These are phyloP conservation scores for Przewalskia tangutica DNA, from an alignment of 257 asterid genomes.

Conservation along the genomic window DNA sequence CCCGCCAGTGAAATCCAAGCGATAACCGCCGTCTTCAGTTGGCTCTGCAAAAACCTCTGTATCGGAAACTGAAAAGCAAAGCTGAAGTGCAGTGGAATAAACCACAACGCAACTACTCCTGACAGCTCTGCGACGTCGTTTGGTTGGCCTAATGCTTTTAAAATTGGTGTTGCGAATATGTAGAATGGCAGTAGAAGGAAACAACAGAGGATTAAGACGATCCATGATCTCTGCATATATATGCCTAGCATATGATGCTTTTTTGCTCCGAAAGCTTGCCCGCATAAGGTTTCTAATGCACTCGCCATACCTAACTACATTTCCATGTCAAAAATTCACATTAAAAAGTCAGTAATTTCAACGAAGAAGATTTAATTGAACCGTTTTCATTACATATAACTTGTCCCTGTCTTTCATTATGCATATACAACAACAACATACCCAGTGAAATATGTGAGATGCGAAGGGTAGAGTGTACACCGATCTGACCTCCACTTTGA, in stretches of 20 bases:
- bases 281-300: constrained; percentile 33
- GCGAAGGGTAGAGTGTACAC: too few relatives aligned
- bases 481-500: too few relatives aligned
- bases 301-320: constrained; percentile 34
- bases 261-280: constrained; percentile 33
- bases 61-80: constrained; percentile 22
- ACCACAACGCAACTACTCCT: constrained; percentile 18
- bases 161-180: constrained; percentile 21
- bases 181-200: constrained; percentile 19
- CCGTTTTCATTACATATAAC: not conserved
- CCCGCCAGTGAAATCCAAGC: constrained; percentile 24
- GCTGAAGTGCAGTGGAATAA: constrained; percentile 23
- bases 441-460: too few relatives aligned
- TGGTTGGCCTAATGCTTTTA: constrained; percentile 23
- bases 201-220: constrained; percentile 13
- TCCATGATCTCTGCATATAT: constrained; percentile 29
- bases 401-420: not conserved
- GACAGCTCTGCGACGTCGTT: constrained; percentile 25
- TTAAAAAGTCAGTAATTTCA: not conserved
- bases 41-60: constrained; percentile 40
- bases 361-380: not conserved
- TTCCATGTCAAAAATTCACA: not conserved
- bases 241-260: constrained; percentile 21
- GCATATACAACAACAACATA: too few relatives aligned
- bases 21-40: constrained; percentile 23